These are phyloP conservation scores for Pleurotus eryngii DNA, from an alignment of 768 basidiomycete genomes.

Conservation along the genomic window DNA sequence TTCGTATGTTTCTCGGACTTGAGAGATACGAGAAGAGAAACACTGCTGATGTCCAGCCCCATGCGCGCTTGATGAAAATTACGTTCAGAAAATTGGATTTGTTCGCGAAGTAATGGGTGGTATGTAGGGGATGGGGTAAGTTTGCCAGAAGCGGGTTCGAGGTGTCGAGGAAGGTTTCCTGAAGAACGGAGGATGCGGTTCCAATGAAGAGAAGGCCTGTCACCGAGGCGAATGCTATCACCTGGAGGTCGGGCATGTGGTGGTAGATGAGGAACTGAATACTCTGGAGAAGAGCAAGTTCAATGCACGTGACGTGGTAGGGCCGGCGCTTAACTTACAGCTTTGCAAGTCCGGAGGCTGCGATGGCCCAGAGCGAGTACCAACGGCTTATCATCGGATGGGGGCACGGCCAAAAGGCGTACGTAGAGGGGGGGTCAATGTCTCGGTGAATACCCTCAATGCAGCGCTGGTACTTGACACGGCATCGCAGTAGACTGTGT, in stretches of 20 bases:
- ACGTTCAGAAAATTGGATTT: conserved; percentile 83
- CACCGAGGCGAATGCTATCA: conserved; percentile 34
- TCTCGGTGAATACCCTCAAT: too few relatives aligned
- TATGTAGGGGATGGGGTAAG: conserved; percentile 64
- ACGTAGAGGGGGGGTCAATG: too few relatives aligned
- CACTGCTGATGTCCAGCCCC: conserved; percentile 83
- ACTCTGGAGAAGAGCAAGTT: too few relatives aligned
- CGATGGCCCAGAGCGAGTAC: too few relatives aligned
- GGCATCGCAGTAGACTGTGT: not conserved
- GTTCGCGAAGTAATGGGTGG: conserved; percentile 70
- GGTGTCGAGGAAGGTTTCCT: conserved; percentile 79
- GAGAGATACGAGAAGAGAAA: conserved; percentile 62
- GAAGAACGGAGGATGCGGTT: conserved; percentile 60
- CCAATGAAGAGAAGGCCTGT: conserved; percentile 52
- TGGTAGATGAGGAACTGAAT: not conserved
- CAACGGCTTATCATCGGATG: too few relatives aligned
- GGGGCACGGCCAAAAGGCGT: too few relatives aligned
- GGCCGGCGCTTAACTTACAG: not conserved
- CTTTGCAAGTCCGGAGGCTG: not conserved
- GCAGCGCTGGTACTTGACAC: too few relatives aligned
- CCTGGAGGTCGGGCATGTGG: conserved; percentile 22
- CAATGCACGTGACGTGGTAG: too few relatives aligned
- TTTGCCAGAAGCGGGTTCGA: conserved; percentile 71
- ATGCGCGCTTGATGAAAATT: conserved; percentile 84
- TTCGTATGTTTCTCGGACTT: conserved; percentile 43